Evolutionary conservation across 306 rosid genomes (phyloP), one percentile per base, ranked within the genome.

Genomic region (Cicer yamashitae): DNA sequence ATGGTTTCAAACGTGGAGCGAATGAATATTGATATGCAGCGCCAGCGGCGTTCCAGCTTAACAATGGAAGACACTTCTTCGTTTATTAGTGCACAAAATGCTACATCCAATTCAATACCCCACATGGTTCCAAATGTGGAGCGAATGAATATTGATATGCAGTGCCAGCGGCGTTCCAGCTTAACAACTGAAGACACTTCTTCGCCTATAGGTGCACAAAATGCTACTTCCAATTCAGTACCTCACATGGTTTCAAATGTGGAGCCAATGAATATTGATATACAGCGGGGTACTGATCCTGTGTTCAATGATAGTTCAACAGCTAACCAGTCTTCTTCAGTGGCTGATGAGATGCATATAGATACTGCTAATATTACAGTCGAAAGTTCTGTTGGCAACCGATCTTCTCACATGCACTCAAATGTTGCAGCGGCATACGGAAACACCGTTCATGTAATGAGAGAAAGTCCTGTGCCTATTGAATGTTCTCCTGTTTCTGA

Each of bases 181-280:
- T 7, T 52, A 7, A 18, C 58, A 52, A 15, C 58, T 53, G 87
- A 83, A 60, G 82, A 70, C 34, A 25, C 34, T 76, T 65, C 79
- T 68, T 48, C 20, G 12, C 76, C 76, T 10, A 72, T 6, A 67
- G 78, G 71, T 44, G 84, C 64, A 70, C 87, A 58, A 67, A 82
- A 66, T 87, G 85, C 77, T 70, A 69, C 82, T 76, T 68, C 87
- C 58, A 78, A 76, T 73, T 74, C 82, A 71, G 77, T 83, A 38
- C 69, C 86, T 40, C 45, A 45, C 57, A 63, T 46, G 64, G 52
- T 50, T 57, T 59, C 79, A 65, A 65, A 22, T 64, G 83, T 61
- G 10, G 84, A 84, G 68, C 67, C 83, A 39, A 83, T 82, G 78
- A 82, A 77, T 77, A 64, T 79, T 71, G 81, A 76, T 51, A 18